Evolutionary conservation across 495 filamentous ascomycete genomes (phyloP), one percentile per base, ranked within the genome.

Genomic region (Trichoderma reesei): DNA sequence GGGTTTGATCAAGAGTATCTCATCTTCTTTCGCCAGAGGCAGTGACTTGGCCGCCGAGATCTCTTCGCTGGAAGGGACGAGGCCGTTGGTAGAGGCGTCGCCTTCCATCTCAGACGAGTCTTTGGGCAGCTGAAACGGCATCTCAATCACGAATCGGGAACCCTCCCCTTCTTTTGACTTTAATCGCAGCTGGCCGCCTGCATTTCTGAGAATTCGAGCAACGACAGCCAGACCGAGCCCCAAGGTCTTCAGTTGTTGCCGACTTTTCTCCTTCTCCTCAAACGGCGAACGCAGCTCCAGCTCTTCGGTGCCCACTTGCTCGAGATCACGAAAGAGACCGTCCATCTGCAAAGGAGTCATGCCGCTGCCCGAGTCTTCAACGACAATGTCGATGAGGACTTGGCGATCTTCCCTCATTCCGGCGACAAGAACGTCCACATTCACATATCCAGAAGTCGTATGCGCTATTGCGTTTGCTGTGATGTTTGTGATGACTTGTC

Each of bases 81-180:
- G 42, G 41, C 60, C 34, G 60, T 56, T 10, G 60, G 41, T 11
- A 42, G 48, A 26, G 44, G 11, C 60, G 48, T 46, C 60, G 41
- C 64, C 62, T 37, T 31, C 60, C 36, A 41, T 66, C 61, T 70
- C 73, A 16, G 71, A 65, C 9, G 69, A 64, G 41, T 81, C 78
- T 8, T 78, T 75, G 0, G 88, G 85, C 5, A 92, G 67, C 7
- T 83, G 76, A 63, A 92, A 90, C 4, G 85, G 86, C 42, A 92
- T 70, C 64, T 85, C 83, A 14, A 92, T 83, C 20, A 88, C 81
- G 68, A 98, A 95, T 37, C 88, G 82, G 38, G 91, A 93, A 1
- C 93, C 93, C 68, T 88, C 90, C 0, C 90, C 89, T 72, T 88
- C 83, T 71, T 96, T 91, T 0, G 92, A 96, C 67, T 92, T 95